Conservation (phyloP, 768 basidiomycete species). For the Leucosporidium scottii region DNA sequence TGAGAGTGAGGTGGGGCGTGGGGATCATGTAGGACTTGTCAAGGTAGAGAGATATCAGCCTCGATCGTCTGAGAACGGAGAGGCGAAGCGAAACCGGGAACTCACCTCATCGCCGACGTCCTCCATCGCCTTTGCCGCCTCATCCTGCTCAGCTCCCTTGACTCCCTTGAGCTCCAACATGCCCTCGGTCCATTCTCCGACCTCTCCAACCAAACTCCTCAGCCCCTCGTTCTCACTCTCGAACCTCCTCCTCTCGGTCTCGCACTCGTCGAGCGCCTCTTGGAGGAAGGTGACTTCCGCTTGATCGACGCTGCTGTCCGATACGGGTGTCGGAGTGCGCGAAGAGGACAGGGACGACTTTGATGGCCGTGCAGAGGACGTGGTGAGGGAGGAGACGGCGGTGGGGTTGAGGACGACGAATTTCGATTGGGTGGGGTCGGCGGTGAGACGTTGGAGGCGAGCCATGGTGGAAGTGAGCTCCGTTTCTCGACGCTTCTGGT, state of each 20-base stretch:
- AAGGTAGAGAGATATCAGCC: too few relatives aligned
- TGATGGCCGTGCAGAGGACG: not conserved
- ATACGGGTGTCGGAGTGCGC: not conserved
- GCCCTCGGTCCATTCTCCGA: conserved; percentile 18
- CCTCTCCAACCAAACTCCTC: conserved; percentile 16
- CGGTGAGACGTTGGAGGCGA: conserved; percentile 17
- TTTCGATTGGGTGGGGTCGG: conserved; percentile 12
- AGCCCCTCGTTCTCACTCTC: conserved; percentile 4
- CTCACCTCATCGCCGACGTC: conserved; percentile 15
- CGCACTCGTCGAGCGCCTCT: not conserved
- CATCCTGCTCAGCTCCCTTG: too few relatives aligned
- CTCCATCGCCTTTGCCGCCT: not conserved
- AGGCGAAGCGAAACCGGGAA: not conserved
- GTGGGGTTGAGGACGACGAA: conserved; percentile 18
- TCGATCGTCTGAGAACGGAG: not conserved
- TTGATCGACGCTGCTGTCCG: not conserved
- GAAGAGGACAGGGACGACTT: not conserved
- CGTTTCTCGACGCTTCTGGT: conserved; percentile 22
- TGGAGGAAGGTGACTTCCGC: conserved; percentile 9
- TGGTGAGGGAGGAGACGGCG: not conserved
- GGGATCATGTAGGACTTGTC: conserved; percentile 11
- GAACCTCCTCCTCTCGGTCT: not conserved
- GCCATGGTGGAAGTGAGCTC: conserved; percentile 6
- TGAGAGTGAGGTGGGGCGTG: conserved; percentile 5
- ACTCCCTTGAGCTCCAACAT: not conserved